These are phyloP conservation scores for Knoxdaviesia proteae DNA, from an alignment of 2,329 filamentous ascomycete species.

Conservation along the genomic window DNA sequence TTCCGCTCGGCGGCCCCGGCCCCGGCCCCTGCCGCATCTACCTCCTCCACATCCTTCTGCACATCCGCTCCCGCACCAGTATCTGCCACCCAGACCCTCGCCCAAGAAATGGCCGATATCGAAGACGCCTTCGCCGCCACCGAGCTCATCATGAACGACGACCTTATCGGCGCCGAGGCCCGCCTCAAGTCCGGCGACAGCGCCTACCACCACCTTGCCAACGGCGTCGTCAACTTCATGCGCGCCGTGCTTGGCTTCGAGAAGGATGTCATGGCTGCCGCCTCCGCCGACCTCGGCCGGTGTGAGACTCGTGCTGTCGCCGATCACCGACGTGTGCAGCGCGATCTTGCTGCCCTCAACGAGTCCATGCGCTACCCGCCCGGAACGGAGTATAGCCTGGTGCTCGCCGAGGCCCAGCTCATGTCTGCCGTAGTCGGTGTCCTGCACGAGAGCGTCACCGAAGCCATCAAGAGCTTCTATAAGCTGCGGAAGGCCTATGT, in stretches of 20 bases:
- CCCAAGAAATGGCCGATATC: constrained; percentile 31
- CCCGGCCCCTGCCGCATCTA: background rate
- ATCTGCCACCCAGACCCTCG: constrained; percentile 10
- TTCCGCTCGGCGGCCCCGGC: constrained; percentile 21
- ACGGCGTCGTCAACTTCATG: constrained; percentile 67
- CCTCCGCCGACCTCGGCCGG: constrained; percentile 47
- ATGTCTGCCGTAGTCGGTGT: constrained; percentile 80
- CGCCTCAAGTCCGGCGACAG: constrained; percentile 48
- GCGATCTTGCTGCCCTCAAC: constrained; percentile 23
- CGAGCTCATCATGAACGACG: constrained; percentile 65
- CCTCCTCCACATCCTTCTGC: background rate
- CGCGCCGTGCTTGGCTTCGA: constrained; percentile 77
- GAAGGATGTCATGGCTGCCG: constrained; percentile 74
- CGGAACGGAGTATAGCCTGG: constrained; percentile 71
- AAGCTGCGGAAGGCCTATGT: constrained; percentile 78
- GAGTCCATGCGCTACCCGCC: constrained; percentile 45
- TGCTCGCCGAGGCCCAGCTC: constrained; percentile 66
- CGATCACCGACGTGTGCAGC: constrained; percentile 56
- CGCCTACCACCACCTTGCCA: constrained; percentile 72
- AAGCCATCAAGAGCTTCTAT: constrained; percentile 80
- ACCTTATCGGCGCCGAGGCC: constrained; percentile 65
- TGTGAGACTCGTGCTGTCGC: constrained; percentile 59
- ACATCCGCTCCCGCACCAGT: background rate
- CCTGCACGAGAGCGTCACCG: constrained; percentile 78
- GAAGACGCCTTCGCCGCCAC: constrained; percentile 42